Evolutionary conservation across 1,284 basidiomycete genomes (phyloP).

Genomic region (Inonotus hispidus): DNA sequence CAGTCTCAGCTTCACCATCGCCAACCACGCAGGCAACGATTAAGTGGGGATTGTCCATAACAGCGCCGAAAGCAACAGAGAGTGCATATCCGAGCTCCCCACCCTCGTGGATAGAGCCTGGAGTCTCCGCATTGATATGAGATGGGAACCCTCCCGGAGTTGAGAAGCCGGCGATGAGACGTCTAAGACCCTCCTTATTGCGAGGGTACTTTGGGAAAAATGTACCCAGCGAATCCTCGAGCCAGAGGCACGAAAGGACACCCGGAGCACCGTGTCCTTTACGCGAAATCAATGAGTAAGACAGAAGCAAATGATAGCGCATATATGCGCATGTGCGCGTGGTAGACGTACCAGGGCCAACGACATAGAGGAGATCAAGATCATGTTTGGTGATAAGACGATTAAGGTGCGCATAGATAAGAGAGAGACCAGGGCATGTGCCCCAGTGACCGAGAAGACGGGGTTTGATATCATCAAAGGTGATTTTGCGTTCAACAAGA

Average conservation of each 20-base stretch:
- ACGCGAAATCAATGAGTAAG: neutral
- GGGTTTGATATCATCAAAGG: slow-evolving; percentile 65
- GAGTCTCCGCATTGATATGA: slow-evolving; percentile 75
- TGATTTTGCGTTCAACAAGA: slow-evolving; percentile 57
- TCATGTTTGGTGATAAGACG: slow-evolving; percentile 61
- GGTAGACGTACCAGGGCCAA: slow-evolving; percentile 49
- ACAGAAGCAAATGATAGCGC: neutral
- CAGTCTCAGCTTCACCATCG: slow-evolving; percentile 86
- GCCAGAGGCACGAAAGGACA: slow-evolving; percentile 74
- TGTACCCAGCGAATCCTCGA: slow-evolving; percentile 70
- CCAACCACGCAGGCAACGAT: slow-evolving; percentile 77
- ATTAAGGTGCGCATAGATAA: slow-evolving; percentile 80
- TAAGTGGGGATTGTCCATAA: slow-evolving; percentile 87
- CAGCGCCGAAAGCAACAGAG: slow-evolving; percentile 74
- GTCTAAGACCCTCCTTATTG: slow-evolving; percentile 57
- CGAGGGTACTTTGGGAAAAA: slow-evolving; percentile 74
- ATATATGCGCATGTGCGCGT: slow-evolving; percentile 13
- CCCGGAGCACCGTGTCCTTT: slow-evolving; percentile 77
- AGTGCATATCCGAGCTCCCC: slow-evolving; percentile 88
- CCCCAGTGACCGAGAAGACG: slow-evolving; percentile 78
- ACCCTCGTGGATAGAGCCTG: slow-evolving; percentile 87
- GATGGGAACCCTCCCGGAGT: slow-evolving; percentile 58
- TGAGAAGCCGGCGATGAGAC: slow-evolving; percentile 61
- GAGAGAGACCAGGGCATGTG: slow-evolving; percentile 70
- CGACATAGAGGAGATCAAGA: slow-evolving; percentile 63